Conservation (phyloP, 139 green algal species). For the Tetradesmus lagerheimii region DNA sequence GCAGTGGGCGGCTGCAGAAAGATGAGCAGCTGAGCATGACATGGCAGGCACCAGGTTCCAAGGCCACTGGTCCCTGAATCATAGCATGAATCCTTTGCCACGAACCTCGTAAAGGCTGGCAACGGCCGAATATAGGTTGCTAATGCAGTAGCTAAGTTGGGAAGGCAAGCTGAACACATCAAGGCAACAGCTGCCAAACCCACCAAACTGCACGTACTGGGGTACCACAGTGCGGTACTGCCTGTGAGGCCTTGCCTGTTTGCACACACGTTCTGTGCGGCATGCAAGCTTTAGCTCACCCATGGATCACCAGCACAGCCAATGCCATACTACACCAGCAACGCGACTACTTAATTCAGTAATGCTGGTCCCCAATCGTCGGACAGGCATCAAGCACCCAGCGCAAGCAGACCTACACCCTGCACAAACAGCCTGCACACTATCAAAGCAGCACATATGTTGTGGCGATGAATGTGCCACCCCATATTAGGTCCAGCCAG, state of each 20-base stretch:
- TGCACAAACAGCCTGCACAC: too few species aligned
- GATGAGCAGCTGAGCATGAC: not conserved
- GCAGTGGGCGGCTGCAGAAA: not conserved
- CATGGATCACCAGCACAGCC: too few species aligned
- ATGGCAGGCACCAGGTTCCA: not conserved
- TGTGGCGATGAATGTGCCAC: too few species aligned
- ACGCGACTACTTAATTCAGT: not conserved
- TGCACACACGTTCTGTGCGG: too few species aligned
- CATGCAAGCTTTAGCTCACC: too few species aligned
- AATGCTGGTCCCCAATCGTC: not conserved
- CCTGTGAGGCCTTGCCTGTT: too few species aligned
- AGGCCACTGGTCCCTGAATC: not conserved
- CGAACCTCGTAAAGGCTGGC: not conserved
- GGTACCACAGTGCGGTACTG: too few species aligned
- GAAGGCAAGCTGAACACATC: not conserved
- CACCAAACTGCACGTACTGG: too few species aligned
- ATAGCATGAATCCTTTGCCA: not conserved
- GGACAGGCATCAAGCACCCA: not conserved
- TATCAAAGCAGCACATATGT: not conserved
- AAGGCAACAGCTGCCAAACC: not conserved
- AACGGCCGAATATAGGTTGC: too few species aligned
- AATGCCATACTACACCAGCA: not conserved
- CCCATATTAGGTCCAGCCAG: too few species aligned
- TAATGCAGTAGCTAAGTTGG: too few species aligned
- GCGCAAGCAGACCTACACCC: too few species aligned